Base-by-base conservation (phyloP, 352 stramenopile genomes). In the Phytophthora meadii region DNA sequence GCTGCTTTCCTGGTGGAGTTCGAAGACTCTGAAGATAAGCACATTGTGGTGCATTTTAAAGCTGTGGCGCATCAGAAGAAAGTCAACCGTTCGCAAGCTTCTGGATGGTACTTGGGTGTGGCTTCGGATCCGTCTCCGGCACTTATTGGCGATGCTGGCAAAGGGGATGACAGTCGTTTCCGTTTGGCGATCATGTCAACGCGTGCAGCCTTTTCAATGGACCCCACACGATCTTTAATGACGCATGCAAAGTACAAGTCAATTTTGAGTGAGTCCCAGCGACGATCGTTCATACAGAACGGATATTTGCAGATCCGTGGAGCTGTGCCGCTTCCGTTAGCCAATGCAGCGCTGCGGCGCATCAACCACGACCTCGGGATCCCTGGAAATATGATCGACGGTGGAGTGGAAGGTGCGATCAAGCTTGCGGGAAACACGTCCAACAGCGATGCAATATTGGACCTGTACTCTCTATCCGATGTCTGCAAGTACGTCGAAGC, bases 301-400 rank as follows among this genome's bases (percentile, higher is more conserved):
- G 87, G 87, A n/a, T 93, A 80, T 57, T 61, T 94, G 7, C 74
- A 87, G 65, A 77, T 94, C 27, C 84, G 79, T 30, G 70, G 77
- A 11, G 84, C 76, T 7, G 84, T 94, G 22, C 71, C 82, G 1
- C 56, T 92, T 22, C 50, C 55, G 10, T 65, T 94, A 36, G 69
- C 84, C 1, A 87, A 92, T 42, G 69, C 77, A 1, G 82, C 72
- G 12, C 53, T 89, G 54, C 71, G 76, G 9, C 82, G 77, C 45
- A 90, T 93, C 61, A 93, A 93, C 47, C 84, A 94, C 54, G 83
- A 94, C 32, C 72, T 94, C 4, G 82, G 84, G 3, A 74, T 88
- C 15, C 81, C 84, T 19, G 80, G 83, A 3, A 74, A 72, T 25
- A 90, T 92, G 77, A 80, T 92, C 8, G 72, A 92, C 42, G 83